Base-by-base conservation (phyloP, 83 land plant species). In the Diphasiastrum complanatum region DNA sequence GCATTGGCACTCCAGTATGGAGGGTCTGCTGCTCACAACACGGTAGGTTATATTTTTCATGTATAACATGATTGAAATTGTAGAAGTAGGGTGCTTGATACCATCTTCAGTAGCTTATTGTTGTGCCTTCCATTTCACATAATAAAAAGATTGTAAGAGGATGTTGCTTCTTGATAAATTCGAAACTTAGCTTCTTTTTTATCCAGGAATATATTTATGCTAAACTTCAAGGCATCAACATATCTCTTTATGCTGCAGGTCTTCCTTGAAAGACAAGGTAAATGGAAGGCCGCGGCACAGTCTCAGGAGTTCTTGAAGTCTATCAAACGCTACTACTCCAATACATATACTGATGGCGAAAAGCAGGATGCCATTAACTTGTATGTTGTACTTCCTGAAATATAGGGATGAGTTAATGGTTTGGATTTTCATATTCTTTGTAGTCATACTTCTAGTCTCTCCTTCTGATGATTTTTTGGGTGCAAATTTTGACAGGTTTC, bases 1-100 rank as follows among this genome's bases (percentile, higher is more conserved):
- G 85, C 88, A 38, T 81, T 92, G 53, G 98, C 98, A n/a, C 80
- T 89, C 23, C 98, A 93, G 67, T 93, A 93, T 70, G 98, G 98
- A 38, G 98, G 98, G 32, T 93, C 98, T 56, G 98, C 79, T 26
- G 98, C 98, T 41, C 98, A 93, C 43, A 88, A 93, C 55, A 85
- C 83, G 27, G 98, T 92, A 78, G 59, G 80, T 11, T 43, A 6
- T 24, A 36, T 37, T 2, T 24, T 63, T 32, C 67, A 46, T 4
- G 0, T 27, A 16, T n/a, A n/a, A n/a, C n/a, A n/a, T n/a, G n/a
- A n/a, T n/a, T n/a, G n/a, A n/a, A n/a, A n/a, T n/a, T n/a, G n/a
- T n/a, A n/a, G n/a, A n/a, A n/a, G n/a, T n/a, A n/a, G n/a, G n/a
- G n/a, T n/a, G n/a, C n/a, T n/a, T n/a, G n/a, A n/a, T n/a, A n/a